Conservation (phyloP, 257 asterid species). For the Jacaranda copaia region DNA sequence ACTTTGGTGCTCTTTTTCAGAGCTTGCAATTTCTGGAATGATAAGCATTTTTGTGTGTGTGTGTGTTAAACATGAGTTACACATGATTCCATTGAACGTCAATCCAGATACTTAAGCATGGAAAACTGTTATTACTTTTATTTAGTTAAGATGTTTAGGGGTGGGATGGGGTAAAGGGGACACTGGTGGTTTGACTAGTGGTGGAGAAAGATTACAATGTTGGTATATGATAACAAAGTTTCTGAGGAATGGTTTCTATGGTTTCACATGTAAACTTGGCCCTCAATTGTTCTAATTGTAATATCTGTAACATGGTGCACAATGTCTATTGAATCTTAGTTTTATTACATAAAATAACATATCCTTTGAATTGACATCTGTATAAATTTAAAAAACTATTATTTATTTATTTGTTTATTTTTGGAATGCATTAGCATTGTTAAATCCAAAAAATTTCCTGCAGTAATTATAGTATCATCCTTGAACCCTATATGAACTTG, state of each 20-base stretch:
- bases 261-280: background rate
- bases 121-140: too few relatives aligned
- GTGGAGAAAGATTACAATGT: too few relatives aligned
- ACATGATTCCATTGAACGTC: background rate
- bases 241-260: background rate
- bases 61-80: background rate
- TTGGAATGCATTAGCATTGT: too few relatives aligned
- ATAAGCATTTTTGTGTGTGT: background rate
- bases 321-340: background rate
- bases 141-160: too few relatives aligned
- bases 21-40: constrained; percentile 4
- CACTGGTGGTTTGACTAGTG: too few relatives aligned
- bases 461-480: too few relatives aligned
- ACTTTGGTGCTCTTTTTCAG: background rate
- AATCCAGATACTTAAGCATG: background rate
- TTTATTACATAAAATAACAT: background rate
- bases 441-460: too few relatives aligned
- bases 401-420: too few relatives aligned
- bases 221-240: background rate
- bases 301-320: background rate
- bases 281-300: background rate
- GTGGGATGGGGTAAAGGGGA: too few relatives aligned
- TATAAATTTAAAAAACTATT: background rate
- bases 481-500: background rate
- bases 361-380: background rate